A percentile compares a stretch with the other conserved stretches of the same genome.
Conservation (phyloP, 2,329 filamentous ascomycete genomes). For the Grosmannia clavigera region DNA sequence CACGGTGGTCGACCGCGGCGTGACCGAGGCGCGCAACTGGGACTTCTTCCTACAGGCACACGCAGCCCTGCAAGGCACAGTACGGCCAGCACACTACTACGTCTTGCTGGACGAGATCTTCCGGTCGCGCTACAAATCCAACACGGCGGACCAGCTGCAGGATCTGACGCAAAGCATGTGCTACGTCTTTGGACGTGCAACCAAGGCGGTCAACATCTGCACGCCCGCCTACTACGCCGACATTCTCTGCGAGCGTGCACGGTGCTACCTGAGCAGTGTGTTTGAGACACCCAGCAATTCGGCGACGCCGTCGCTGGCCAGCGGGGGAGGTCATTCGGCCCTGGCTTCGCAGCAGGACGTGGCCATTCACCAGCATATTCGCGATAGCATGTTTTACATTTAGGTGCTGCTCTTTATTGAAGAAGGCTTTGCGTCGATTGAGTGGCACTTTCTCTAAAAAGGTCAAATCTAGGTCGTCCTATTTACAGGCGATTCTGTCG, state of each 20-base stretch:
- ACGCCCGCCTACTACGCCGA: conserved; percentile 88
- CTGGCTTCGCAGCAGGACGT: not conserved
- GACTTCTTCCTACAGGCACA: conserved; percentile 83
- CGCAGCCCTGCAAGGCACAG: conserved; percentile 49
- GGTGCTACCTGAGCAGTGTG: conserved; percentile 38
- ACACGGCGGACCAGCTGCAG: conserved; percentile 52
- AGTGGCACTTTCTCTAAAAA: no score
- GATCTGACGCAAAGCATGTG: conserved; percentile 66
- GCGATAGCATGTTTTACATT: conserved; percentile 6
- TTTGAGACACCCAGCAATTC: conserved; percentile 2
- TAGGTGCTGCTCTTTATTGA: not conserved
- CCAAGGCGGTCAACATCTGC: conserved; percentile 75
- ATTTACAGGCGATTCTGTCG: no score
- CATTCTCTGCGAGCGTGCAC: conserved; percentile 64
- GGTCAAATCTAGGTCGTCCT: no score
- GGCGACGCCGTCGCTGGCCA: not conserved
- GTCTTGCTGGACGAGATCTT: conserved; percentile 62
- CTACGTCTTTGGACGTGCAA: conserved; percentile 73
- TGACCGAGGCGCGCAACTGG: conserved; percentile 63
- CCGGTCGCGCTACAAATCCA: conserved; percentile 17
- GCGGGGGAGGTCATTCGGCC: not conserved
- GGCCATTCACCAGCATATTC: not conserved
- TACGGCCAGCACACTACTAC: conserved; percentile 71
- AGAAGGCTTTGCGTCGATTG: no score
- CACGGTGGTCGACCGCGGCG: conserved; percentile 73